Evolutionary conservation across 1,284 basidiomycete species (phyloP).

Genomic region (Ganoderma boninense): DNA sequence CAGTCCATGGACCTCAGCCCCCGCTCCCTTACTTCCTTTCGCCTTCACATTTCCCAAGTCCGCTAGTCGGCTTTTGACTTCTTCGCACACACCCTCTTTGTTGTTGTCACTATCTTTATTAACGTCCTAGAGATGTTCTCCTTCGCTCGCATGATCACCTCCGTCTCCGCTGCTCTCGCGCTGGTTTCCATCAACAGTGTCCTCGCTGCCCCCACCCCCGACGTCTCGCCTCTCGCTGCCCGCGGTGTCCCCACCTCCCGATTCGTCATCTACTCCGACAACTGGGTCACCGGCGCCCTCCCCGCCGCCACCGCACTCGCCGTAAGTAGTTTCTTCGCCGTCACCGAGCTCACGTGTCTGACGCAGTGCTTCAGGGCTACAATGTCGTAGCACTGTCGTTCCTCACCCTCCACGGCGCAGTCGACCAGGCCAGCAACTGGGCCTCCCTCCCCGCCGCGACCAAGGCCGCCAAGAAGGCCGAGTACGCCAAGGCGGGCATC

Average conservation of each 20-base stretch:
- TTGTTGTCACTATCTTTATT: background rate
- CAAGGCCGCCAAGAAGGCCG: constrained; percentile 47
- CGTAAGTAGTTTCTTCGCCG: too few species aligned
- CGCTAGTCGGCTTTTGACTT: too few species aligned
- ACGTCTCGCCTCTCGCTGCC: too few species aligned
- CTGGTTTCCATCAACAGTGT: constrained; percentile 27
- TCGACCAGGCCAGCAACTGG: constrained; percentile 15
- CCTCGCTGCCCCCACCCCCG: constrained; percentile 16
- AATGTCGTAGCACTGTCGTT: constrained; percentile 30
- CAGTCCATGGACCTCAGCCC: too few species aligned
- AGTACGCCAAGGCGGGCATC: constrained; percentile 55
- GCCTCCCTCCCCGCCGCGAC: constrained; percentile 24
- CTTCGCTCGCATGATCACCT: constrained; percentile 16
- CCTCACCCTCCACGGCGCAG: constrained; percentile 20
- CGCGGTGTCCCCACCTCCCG: too few species aligned
- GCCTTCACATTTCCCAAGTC: too few species aligned
- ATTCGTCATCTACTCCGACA: too few species aligned
- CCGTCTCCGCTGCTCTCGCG: constrained; percentile 21
- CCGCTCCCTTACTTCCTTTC: too few species aligned
- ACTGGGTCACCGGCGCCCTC: too few species aligned
- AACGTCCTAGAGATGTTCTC: constrained; percentile 29
- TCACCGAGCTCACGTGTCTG: too few species aligned
- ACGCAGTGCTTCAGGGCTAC: constrained; percentile 13
- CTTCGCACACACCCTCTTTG: too few species aligned
- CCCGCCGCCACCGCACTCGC: too few species aligned